Evolutionary conservation across 768 basidiomycete species (phyloP).

Genomic region (Phlebiopsis gigantea): DNA sequence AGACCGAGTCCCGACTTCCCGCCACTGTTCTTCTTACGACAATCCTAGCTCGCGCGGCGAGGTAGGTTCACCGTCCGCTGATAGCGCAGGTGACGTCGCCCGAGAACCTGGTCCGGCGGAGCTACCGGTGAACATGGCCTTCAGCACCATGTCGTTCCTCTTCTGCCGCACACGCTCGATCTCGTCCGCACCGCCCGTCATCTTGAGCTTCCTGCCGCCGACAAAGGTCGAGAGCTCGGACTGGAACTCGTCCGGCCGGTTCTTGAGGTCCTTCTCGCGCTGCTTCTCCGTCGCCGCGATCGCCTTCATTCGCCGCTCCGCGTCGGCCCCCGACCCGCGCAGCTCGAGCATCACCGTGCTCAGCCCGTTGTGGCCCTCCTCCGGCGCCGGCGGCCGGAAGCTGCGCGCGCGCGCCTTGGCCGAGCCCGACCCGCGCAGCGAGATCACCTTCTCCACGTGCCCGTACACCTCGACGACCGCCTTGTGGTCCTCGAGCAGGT

Average conservation of each 20-base stretch:
- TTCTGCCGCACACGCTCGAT: conserved; percentile 82
- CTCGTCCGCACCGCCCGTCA: conserved; percentile 95
- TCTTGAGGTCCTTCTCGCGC: conserved; percentile 70
- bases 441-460: conserved; percentile 87
- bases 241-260: conserved; percentile 76
- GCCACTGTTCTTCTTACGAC: background rate
- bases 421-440: conserved; percentile 47
- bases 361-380: conserved; percentile 63
- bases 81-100: conserved; percentile 3
- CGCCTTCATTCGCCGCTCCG: conserved; percentile 81
- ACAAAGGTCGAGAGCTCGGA: conserved; percentile 86
- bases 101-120: background rate
- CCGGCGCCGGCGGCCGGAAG: conserved; percentile 58
- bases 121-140: conserved; percentile 70
- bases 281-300: conserved; percentile 85
- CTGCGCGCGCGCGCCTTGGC: conserved; percentile 26
- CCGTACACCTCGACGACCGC: conserved; percentile 83
- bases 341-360: conserved; percentile 90
- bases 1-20: background rate
- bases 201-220: conserved; percentile 78
- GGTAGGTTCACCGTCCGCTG: background rate
- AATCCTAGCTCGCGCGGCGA: background rate
- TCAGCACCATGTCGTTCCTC: conserved; percentile 78
- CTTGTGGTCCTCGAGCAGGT: conserved; percentile 89
- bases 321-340: conserved; percentile 74